Conservation (phyloP, 345 rosid species). For the Populus deltoides region DNA sequence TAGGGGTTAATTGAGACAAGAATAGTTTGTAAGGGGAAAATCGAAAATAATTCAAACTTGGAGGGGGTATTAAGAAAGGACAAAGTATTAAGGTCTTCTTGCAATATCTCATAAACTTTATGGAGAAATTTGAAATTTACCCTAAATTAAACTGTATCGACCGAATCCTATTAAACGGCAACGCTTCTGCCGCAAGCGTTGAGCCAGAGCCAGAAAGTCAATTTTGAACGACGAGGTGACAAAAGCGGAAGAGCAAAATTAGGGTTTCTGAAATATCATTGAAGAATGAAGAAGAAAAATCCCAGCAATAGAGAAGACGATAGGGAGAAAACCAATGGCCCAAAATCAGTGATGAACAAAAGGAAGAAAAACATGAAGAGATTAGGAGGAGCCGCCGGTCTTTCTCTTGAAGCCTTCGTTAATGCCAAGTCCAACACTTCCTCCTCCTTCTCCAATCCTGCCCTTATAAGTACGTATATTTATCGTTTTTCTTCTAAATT, state of each 20-base stretch:
- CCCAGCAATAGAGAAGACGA: slow-evolving; percentile 13
- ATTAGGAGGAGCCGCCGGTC: slow-evolving; percentile 67
- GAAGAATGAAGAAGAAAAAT: slow-evolving; percentile 37
- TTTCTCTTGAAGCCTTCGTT: slow-evolving; percentile 78
- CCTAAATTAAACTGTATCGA: neutral
- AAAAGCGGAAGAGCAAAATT: neutral
- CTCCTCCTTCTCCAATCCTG: slow-evolving; percentile 56
- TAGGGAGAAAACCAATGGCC: slow-evolving; percentile 6
- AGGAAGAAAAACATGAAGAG: slow-evolving; percentile 61
- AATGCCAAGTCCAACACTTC: slow-evolving; percentile 51
- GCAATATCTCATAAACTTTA: too few species aligned
- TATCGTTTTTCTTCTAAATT: neutral
- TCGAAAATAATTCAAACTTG: neutral
- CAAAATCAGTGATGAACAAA: slow-evolving; percentile 23
- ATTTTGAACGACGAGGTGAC: neutral
- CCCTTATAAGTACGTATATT: slow-evolving; percentile 45
- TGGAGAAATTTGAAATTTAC: neutral
- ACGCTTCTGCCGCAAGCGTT: neutral
- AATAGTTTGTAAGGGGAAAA: neutral
- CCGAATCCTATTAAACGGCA: neutral
- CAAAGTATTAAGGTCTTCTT: neutral
- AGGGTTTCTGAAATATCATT: neutral
- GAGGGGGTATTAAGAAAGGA: neutral
- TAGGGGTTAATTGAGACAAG: neutral
- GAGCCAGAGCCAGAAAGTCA: neutral